Conservation (phyloP, 768 basidiomycete species). For the Calocera cornea region DNA sequence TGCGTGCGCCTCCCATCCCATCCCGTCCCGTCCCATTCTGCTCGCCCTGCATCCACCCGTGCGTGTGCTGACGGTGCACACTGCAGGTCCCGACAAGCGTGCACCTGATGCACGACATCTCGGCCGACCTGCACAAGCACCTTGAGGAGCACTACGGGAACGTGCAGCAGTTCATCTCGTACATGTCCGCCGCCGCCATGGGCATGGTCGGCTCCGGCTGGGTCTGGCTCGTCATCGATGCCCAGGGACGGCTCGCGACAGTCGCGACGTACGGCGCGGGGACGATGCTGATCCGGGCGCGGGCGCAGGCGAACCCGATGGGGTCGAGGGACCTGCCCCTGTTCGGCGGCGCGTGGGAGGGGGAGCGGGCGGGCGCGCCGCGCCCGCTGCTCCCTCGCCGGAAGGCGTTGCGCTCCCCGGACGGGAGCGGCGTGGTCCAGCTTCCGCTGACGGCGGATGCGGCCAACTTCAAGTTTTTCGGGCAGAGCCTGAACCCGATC, state of each 20-base stretch:
- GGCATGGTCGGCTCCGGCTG: slow-evolving; percentile 72
- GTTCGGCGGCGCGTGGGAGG: not conserved
- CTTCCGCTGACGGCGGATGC: not conserved
- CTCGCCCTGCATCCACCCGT: too few species aligned
- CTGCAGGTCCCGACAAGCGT: not conserved
- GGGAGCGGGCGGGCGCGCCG: not conserved
- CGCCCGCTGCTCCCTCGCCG: not conserved
- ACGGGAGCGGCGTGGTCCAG: too few species aligned
- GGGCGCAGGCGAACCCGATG: slow-evolving; percentile 20
- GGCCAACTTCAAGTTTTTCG: not conserved
- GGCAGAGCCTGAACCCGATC: not conserved
- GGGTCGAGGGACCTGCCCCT: not conserved
- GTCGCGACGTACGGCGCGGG: slow-evolving; percentile 81
- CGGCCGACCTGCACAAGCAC: not conserved
- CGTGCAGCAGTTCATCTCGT: slow-evolving; percentile 54
- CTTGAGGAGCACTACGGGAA: slow-evolving; percentile 39
- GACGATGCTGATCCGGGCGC: slow-evolving; percentile 55
- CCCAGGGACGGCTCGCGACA: slow-evolving; percentile 44
- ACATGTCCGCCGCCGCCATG: slow-evolving; percentile 57
- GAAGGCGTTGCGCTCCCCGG: too few species aligned
- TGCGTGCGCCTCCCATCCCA: slow-evolving; percentile 31
- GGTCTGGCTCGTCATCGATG: slow-evolving; percentile 77
- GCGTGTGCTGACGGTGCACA: not conserved
- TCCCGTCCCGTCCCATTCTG: too few species aligned
- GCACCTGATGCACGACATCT: not conserved